Evolutionary conservation across 2,329 filamentous ascomycete species (phyloP).

Genomic region (Hypoxylon sp.): DNA sequence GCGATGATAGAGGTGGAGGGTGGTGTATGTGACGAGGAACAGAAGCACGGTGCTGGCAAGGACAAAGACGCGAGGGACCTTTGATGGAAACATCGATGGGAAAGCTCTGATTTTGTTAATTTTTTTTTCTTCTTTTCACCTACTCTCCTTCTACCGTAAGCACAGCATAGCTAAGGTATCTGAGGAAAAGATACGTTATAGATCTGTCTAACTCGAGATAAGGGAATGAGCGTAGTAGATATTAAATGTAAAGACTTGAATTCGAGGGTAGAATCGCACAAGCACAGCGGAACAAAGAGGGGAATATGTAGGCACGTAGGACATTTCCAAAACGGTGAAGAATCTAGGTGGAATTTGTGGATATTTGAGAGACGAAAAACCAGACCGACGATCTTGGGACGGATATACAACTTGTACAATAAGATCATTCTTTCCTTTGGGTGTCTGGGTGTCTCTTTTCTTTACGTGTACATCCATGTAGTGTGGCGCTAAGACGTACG

Average conservation of each 20-base stretch:
- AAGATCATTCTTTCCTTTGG: conserved; percentile 22
- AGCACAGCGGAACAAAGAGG: conserved; percentile 9
- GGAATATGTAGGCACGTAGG: conserved; percentile 18
- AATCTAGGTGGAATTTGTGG: conserved; percentile 14
- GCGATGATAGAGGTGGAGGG: conserved; percentile 46
- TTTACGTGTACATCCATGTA: background rate
- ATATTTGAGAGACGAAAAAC: conserved; percentile 20
- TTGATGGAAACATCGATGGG: conserved; percentile 46
- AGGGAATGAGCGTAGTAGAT: background rate
- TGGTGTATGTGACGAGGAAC: conserved; percentile 48
- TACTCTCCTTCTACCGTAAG: conserved; percentile 18
- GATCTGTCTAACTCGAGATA: conserved; percentile 2
- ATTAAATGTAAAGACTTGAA: conserved; percentile 4
- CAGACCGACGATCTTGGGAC: conserved; percentile 28
- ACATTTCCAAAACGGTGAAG: conserved; percentile 7
- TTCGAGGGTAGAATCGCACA: conserved; percentile 10
- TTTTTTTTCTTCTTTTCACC: conserved; percentile 28
- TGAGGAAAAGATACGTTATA: background rate
- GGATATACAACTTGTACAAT: conserved; percentile 11
- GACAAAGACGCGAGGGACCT: conserved; percentile 47
- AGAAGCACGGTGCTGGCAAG: conserved; percentile 44
- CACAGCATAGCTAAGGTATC: conserved; percentile 29
- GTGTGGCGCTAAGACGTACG: conserved; percentile 2
- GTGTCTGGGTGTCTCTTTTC: conserved; percentile 3
- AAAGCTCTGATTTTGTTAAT: conserved; percentile 1